Conservation (phyloP, 305 asterid genomes). For the Petunia hybrid region DNA sequence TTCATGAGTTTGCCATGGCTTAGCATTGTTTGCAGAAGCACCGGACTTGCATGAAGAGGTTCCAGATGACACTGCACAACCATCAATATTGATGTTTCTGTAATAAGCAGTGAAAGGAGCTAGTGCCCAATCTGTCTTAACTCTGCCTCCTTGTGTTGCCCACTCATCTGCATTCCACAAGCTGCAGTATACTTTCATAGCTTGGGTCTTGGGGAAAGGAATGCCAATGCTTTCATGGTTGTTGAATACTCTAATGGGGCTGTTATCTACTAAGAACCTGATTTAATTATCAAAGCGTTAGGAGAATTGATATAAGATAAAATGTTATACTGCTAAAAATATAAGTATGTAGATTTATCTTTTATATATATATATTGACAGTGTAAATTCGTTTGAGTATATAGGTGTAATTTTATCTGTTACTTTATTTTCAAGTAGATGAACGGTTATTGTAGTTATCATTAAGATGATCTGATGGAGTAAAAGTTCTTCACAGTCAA, state of each 20-base stretch:
- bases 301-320: not conserved
- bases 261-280: constrained; percentile 56
- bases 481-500: too few relatives aligned
- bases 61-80: constrained; percentile 27
- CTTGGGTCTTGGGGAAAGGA: constrained; percentile 47
- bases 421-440: not conserved
- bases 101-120: constrained; percentile 49
- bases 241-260: constrained; percentile 53
- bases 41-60: not conserved
- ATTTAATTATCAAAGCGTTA: not conserved
- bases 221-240: constrained; percentile 43
- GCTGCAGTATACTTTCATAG: constrained; percentile 47
- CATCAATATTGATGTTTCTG: constrained; percentile 39
- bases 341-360: not conserved
- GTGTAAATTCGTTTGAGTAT: not conserved
- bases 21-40: not conserved
- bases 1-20: constrained; percentile 43
- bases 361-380: not conserved
- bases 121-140: constrained; percentile 42
- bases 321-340: not conserved
- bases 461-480: not conserved
- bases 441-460: not conserved
- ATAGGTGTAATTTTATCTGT: not conserved
- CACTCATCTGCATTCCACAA: constrained; percentile 56
- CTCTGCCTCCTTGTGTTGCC: constrained; percentile 58